Evolutionary conservation across 257 asterid species (phyloP).

Genomic region (Coffea canephora): DNA sequence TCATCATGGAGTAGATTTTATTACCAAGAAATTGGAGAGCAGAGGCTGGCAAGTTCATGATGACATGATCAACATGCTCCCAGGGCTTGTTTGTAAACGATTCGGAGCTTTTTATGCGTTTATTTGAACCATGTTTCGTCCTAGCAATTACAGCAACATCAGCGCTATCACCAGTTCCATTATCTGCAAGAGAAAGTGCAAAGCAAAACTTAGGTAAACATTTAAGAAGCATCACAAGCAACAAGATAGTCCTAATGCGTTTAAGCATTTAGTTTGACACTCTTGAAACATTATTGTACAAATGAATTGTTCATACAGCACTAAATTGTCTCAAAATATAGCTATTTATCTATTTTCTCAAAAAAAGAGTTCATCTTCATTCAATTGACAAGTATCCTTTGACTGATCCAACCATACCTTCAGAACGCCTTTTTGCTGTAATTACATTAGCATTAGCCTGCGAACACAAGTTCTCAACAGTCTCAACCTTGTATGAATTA

Average conservation of each 20-base stretch:
- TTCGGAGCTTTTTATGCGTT: conserved; percentile 42
- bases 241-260: conserved; percentile 1
- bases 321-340: neutral
- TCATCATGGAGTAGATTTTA: neutral
- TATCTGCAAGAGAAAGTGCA: conserved; percentile 43
- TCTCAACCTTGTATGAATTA: conserved; percentile 23
- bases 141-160: conserved; percentile 35
- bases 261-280: neutral
- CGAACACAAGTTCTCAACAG: conserved; percentile 24
- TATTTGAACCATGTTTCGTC: conserved; percentile 52
- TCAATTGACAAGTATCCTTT: too few relatives aligned
- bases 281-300: neutral
- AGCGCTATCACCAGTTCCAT: conserved; percentile 26
- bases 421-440: conserved; percentile 54
- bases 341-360: neutral
- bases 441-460: conserved; percentile 34
- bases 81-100: conserved; percentile 61
- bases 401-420: conserved; percentile 38
- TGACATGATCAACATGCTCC: conserved; percentile 91
- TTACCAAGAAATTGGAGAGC: conserved; percentile 87
- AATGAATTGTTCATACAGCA: neutral
- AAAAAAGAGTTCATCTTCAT: too few relatives aligned
- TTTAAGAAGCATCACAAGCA: neutral
- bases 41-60: conserved; percentile 96
- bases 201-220: conserved; percentile 10